Evolutionary conservation across 305 asterid species (phyloP), one percentile per base, ranked within the genome.

Genomic region (Rubia tinctorum): DNA sequence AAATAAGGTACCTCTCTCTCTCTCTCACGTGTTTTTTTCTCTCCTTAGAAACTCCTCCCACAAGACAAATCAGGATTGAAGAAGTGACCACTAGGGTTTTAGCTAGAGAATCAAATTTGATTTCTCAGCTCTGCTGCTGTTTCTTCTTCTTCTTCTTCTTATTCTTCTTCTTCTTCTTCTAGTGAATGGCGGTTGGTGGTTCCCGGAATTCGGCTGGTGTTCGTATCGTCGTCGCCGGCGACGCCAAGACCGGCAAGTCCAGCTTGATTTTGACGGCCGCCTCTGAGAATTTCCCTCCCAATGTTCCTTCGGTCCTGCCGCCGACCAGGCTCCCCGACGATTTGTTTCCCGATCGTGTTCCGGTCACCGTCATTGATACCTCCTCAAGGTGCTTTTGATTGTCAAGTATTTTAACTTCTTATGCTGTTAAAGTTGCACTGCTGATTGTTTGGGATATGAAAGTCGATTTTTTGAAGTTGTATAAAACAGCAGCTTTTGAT

Each of bases 301-400:
- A 76, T 84, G 91, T 84, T 8, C 95, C 97, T n/a, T 93, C 97
- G 13, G 88, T 89, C 73, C 78, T 95, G 79, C 98, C 98, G 55
- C 97, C 96, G 0, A 92, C 97, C 10, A 83, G 96, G 91, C 90
- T 95, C 18, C 98, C 99, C 2, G 97, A 88, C 51, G 97, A 93
- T 82, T 71, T 88, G 77, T 89, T 88, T 75, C 98, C 96, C 5
- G 99, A 93, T 78, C 94, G 95, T 39, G 93, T 92, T 49, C 97
- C 98, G 0, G 89, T 91, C 76, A 95, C 94, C 79, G 82, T 95
- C 79, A 82, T 95, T 27, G 99, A 95, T 81, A 93, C 99, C 37
- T 34, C 2, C n/a, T n/a, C n/a, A n/a, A n/a, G n/a, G n/a, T n/a
- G n/a, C n/a, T n/a, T n/a, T n/a, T n/a, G n/a, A n/a, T n/a, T n/a